Percentiles rank a stretch among this genome's conserved stretches.
phyloP scores from a whole-genome alignment of 2,329 filamentous ascomycete genomes.

The Colletotrichum sp. region DNA sequence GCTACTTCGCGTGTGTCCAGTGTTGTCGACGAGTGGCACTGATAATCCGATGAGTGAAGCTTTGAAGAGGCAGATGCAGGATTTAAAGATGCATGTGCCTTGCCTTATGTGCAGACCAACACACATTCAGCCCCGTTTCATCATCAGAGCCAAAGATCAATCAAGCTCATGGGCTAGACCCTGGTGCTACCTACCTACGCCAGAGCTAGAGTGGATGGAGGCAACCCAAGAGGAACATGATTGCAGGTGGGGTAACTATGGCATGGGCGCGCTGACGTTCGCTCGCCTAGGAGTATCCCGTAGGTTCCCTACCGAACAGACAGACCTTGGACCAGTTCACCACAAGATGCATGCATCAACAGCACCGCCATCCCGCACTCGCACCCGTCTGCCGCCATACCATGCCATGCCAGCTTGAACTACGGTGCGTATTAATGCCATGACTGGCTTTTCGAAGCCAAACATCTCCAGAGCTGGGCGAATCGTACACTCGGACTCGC shows the following conservation, averaged over 20 bases:
- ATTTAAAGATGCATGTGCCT: not conserved
- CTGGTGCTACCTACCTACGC: not conserved
- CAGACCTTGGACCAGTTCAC: not conserved
- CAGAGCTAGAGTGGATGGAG: not conserved
- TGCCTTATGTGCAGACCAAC: not conserved
- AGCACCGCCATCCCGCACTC: not conserved
- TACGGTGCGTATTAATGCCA: not conserved
- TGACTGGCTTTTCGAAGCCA: not conserved
- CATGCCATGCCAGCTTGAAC: not conserved
- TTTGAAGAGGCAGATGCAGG: not conserved
- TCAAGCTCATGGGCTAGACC: constrained; percentile 7
- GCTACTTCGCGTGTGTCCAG: not conserved
- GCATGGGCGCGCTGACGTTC: not conserved
- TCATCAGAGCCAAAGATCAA: constrained; percentile 14
- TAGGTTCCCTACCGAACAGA: not conserved
- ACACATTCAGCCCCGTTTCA: constrained; percentile 10
- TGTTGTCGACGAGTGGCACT: not conserved
- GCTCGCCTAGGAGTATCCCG: not conserved
- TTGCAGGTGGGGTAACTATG: not conserved
- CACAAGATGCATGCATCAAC: not conserved
- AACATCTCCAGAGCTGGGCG: not conserved
- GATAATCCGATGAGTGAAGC: not conserved
- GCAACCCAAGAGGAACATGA: not conserved
- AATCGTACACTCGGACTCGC: not conserved
- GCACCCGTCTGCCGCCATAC: not conserved